Evolutionary conservation across 768 basidiomycete species (phyloP).

Genomic region (Strobilomyces confusus): DNA sequence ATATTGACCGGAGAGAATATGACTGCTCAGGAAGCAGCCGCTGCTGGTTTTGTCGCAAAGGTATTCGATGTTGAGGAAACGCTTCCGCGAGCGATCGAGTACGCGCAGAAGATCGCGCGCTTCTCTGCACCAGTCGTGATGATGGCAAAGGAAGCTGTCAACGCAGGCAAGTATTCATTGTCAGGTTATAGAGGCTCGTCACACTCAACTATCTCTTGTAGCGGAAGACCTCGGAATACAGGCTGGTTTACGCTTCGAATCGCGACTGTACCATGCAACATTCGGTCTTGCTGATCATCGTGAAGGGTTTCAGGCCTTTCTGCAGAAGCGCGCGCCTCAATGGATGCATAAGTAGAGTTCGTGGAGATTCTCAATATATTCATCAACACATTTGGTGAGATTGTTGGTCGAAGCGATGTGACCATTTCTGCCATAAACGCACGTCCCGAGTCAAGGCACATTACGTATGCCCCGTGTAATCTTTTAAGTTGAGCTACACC

Average conservation of each 20-base stretch:
- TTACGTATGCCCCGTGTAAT: too few relatives aligned
- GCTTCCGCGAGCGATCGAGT: constrained; percentile 42
- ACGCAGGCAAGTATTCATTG: constrained; percentile 31
- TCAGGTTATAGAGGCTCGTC: neutral
- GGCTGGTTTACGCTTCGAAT: constrained; percentile 44
- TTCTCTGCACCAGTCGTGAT: constrained; percentile 30
- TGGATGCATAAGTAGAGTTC: constrained; percentile 40
- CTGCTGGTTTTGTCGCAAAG: constrained; percentile 45
- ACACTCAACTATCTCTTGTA: constrained; percentile 13
- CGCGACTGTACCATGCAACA: constrained; percentile 46
- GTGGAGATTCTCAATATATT: neutral
- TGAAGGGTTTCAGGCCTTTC: constrained; percentile 48
- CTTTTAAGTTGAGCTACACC: too few relatives aligned
- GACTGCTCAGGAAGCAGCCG: constrained; percentile 41
- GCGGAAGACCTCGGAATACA: constrained; percentile 45
- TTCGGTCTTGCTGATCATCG: constrained; percentile 47
- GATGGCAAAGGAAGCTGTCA: constrained; percentile 50
- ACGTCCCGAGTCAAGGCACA: too few relatives aligned
- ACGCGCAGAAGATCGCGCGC: constrained; percentile 32
- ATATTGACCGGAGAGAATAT: constrained; percentile 48
- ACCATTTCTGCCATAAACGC: too few relatives aligned
- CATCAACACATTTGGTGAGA: too few relatives aligned
- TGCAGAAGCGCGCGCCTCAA: constrained; percentile 40
- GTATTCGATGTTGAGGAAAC: constrained; percentile 38
- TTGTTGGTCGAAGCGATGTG: too few relatives aligned